Evolutionary conservation across 805 yeast species (phyloP).

Genomic region (Nakazawaea wickerhamii): DNA sequence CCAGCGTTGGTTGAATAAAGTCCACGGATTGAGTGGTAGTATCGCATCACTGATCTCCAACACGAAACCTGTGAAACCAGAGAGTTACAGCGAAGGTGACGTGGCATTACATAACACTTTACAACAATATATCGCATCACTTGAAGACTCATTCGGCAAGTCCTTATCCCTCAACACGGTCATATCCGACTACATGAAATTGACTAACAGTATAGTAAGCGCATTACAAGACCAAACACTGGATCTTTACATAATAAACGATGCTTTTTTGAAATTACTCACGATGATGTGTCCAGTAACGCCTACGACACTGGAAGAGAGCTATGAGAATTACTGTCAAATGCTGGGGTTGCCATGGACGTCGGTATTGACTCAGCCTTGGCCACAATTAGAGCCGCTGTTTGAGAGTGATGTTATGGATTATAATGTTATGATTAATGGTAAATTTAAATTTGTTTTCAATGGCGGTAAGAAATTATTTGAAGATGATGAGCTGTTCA

Average conservation of each 20-base stretch:
- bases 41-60: conserved; percentile 16
- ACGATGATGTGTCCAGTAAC: conserved; percentile 72
- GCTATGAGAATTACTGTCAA: conserved; percentile 50
- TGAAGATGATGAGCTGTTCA: conserved; percentile 28
- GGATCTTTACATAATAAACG: conserved; percentile 36
- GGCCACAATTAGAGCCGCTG: conserved; percentile 51
- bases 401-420: conserved; percentile 33
- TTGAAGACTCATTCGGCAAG: conserved; percentile 55
- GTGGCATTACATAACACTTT: conserved; percentile 51
- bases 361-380: conserved; percentile 51
- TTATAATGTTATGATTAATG: conserved; percentile 68
- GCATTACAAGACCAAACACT: conserved; percentile 34
- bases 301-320: conserved; percentile 80
- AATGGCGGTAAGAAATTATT: conserved; percentile 29
- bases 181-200: conserved; percentile 85
- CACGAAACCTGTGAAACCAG: conserved; percentile 15
- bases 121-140: conserved; percentile 39
- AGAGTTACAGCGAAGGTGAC: conserved; percentile 37
- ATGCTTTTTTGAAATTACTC: conserved; percentile 48
- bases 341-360: conserved; percentile 28
- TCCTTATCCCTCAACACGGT: conserved; percentile 74
- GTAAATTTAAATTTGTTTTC: conserved; percentile 52
- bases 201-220: conserved; percentile 46
- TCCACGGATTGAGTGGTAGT: conserved; percentile 30
- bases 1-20: conserved; percentile 76